Base-by-base conservation (phyloP, 2,329 filamentous ascomycete species). In the Leptographium lundbergii region DNA sequence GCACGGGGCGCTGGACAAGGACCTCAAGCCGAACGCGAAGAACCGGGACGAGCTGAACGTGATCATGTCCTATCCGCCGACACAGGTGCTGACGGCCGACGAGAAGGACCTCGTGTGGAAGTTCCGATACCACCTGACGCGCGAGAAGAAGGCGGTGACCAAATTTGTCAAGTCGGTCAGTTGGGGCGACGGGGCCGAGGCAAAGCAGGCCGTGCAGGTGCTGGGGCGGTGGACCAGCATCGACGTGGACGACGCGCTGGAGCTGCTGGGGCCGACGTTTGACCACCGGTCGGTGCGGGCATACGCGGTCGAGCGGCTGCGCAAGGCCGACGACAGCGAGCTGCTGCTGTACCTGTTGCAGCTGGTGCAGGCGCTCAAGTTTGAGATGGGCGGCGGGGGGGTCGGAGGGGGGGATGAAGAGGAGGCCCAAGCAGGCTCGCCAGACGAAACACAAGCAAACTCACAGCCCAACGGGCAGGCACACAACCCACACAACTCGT, bases 91-190 rank as follows among this genome's bases (percentile, higher is more conserved):
- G 27, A 90, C 85, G 1, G 83, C 90, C 0, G 91, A 96, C 69
- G 94, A 99, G 71, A 95, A 95, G 68, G 94, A 99, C 71, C 79
- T 96, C 57, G 84, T 99, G 24, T 99, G 95, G 95, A 94, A 95
- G 67, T 99, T 97, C 74, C 82, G 94, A 60, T 95, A 97, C 71
- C 92, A 96, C 70, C 74, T 99, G 25, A 94, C 91, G 1, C 81
- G 91, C 60, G 91, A 99, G 70, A 99, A 99, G 72, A 79, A 87
- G 66, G 88, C 92, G 2, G 77, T 97, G 60, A 99, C 92, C 39
- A 99, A 99, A 67, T 95, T 99, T 66, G 90, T 97, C 70, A 99
- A 97, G 71, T 96, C 92, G 0, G 64, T 65, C 54, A 62, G 62
- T 60, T 65, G 64, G 64, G 61, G 61, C 57, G 64, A 65, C 57